Conservation (phyloP, 805 yeast species). For the Wickerhamomyces xylosicus region DNA sequence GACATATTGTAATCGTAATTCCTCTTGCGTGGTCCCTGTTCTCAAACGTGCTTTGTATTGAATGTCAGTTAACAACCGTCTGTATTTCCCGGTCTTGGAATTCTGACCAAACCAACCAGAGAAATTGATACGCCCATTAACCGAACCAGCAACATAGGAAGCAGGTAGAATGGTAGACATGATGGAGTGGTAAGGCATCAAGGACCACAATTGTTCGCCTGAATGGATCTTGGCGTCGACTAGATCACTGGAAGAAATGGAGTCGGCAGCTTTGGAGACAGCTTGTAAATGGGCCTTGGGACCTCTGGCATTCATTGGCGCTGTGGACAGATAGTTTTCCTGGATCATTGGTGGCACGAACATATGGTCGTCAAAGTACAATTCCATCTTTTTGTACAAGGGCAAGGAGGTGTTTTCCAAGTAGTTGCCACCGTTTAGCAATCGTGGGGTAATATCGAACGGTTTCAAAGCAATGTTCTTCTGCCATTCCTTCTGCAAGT, state of each 20-base stretch:
- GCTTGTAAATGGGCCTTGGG: slow-evolving; percentile 46
- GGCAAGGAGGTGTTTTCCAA: slow-evolving; percentile 40
- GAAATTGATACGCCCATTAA: slow-evolving; percentile 64
- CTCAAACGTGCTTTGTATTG: slow-evolving; percentile 80
- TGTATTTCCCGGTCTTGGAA: slow-evolving; percentile 71
- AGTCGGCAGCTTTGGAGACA: slow-evolving; percentile 73
- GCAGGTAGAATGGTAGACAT: slow-evolving; percentile 80
- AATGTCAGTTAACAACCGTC: slow-evolving; percentile 71
- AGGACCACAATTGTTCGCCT: slow-evolving; percentile 88
- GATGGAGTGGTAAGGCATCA: slow-evolving; percentile 84
- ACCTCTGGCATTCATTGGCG: slow-evolving; percentile 37
- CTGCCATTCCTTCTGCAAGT: slow-evolving; percentile 66
- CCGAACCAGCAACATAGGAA: slow-evolving; percentile 60
- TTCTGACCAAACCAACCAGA: slow-evolving; percentile 86
- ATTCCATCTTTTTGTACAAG: slow-evolving; percentile 73
- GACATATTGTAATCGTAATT: slow-evolving; percentile 67
- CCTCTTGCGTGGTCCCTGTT: slow-evolving; percentile 66
- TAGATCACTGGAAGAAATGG: slow-evolving; percentile 76
- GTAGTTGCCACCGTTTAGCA: slow-evolving; percentile 53
- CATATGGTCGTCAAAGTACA: slow-evolving; percentile 90
- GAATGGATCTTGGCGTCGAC: slow-evolving; percentile 79
- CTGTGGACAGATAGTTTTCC: slow-evolving; percentile 73
- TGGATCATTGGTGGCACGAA: slow-evolving; percentile 94
- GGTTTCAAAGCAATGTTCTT: slow-evolving; percentile 88
- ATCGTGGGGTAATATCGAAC: slow-evolving; percentile 72